phyloP scores from a whole-genome alignment of 192 early-diverging fungal species.

The Dissophora ornata region DNA sequence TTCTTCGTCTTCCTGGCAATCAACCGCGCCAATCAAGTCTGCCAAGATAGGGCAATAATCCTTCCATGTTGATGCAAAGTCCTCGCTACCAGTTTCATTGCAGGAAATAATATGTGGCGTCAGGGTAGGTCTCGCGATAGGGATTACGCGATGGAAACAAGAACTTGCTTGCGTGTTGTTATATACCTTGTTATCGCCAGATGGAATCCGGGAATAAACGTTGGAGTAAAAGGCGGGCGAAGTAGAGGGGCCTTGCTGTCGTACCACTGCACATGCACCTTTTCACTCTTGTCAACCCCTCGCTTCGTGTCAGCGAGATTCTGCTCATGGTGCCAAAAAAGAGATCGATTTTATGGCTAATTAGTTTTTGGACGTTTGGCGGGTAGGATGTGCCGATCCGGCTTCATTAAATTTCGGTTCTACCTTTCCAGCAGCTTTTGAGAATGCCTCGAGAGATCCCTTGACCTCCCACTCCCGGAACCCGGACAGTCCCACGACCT shows the following conservation, averaged over 20 bases:
- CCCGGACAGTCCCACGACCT: slow-evolving; percentile 35
- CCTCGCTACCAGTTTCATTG: too few species aligned
- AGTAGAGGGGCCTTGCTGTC: slow-evolving; percentile 33
- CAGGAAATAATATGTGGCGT: too few species aligned
- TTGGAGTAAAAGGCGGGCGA: slow-evolving; percentile 42
- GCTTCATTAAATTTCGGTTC: too few species aligned
- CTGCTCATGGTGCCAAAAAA: background rate
- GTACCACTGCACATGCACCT: slow-evolving; percentile 46
- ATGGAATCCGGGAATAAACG: slow-evolving; percentile 45
- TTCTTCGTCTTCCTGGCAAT: slow-evolving; percentile 18
- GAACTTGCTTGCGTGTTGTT: too few species aligned
- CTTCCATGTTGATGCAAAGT: slow-evolving; percentile 26
- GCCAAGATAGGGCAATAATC: slow-evolving; percentile 23
- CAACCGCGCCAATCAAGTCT: slow-evolving; percentile 22
- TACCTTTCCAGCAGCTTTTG: slow-evolving; percentile 16
- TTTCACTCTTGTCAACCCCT: background rate
- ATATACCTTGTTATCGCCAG: slow-evolving; percentile 36
- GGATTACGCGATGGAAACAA: too few species aligned
- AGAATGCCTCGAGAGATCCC: slow-evolving; percentile 23
- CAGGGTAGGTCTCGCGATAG: too few species aligned
- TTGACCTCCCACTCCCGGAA: slow-evolving; percentile 51
- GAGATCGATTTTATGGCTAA: background rate
- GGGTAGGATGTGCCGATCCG: too few species aligned
- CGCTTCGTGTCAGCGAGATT: background rate
- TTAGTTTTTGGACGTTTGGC: too few species aligned